Evolutionary conservation across 1,284 basidiomycete species (phyloP).

Genomic region (Jaminaea rosea): DNA sequence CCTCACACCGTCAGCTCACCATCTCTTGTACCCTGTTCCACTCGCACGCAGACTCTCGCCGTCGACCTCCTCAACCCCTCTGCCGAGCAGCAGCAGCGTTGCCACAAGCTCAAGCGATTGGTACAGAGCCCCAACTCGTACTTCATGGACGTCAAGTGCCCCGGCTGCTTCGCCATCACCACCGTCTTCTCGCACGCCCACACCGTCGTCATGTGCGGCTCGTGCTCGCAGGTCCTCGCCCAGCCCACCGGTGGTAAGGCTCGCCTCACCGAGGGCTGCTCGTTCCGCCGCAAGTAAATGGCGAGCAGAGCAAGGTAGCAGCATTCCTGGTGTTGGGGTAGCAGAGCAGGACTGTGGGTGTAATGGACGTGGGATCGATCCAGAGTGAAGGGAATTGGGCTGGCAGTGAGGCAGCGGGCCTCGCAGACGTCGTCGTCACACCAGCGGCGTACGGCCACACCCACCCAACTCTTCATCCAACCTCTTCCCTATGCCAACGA

Average conservation of each 20-base stretch:
- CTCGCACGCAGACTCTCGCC: slow-evolving; percentile 71
- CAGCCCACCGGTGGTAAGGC: slow-evolving; percentile 99
- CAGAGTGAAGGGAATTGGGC: too few species aligned
- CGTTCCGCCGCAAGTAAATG: slow-evolving; percentile 21
- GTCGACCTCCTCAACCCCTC: slow-evolving; percentile 97
- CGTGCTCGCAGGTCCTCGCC: slow-evolving; percentile 90
- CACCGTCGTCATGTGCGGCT: slow-evolving; percentile 82
- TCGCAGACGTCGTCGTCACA: too few species aligned
- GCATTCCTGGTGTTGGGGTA: too few species aligned
- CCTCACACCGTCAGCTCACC: too few species aligned
- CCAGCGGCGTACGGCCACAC: too few species aligned
- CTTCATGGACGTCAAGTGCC: slow-evolving; percentile 99
- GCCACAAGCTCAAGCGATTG: slow-evolving; percentile 97
- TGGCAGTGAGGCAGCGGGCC: too few species aligned
- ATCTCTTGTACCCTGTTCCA: slow-evolving; percentile 16
- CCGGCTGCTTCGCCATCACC: slow-evolving; percentile 88
- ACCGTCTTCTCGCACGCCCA: slow-evolving; percentile 93
- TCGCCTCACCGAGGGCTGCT: slow-evolving; percentile 74
- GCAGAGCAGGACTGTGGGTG: too few species aligned
- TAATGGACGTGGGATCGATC: too few species aligned
- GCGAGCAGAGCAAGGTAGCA: too few species aligned
- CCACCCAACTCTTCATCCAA: too few species aligned
- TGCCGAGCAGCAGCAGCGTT: slow-evolving; percentile 60
- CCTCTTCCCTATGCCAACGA: too few species aligned
- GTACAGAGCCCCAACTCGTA: slow-evolving; percentile 72